Percentiles rank a stretch among this genome's conserved stretches.
Evolutionary conservation across 78 protist genomes (phyloP).

Genomic region (Dictyostelium firmibasis): DNA sequence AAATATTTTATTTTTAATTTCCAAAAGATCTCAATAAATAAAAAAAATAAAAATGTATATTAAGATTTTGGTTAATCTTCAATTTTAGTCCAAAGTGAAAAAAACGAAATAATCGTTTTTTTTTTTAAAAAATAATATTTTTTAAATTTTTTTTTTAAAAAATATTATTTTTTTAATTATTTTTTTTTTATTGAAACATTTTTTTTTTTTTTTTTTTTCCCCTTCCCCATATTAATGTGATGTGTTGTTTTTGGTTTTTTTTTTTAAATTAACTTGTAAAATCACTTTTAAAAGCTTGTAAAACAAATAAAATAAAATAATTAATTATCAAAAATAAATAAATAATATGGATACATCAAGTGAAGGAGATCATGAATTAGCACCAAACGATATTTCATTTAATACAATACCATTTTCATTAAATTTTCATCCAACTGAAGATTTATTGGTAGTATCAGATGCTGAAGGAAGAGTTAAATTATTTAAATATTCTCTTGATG

Average conservation of each 20-base stretch:
- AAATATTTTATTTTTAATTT: too few relatives aligned
- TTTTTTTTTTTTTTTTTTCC: not conserved
- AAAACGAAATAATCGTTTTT: not conserved
- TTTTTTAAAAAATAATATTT: not conserved
- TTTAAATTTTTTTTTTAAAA: not conserved
- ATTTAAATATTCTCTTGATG: conserved; percentile 46
- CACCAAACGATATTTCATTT: conserved; percentile 71
- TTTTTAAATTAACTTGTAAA: not conserved
- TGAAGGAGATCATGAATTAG: conserved; percentile 29
- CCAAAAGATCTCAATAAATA: too few relatives aligned
- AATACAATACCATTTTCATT: conserved; percentile 43
- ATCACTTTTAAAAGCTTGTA: not conserved
- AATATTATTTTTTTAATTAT: not conserved
- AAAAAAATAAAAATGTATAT: too few relatives aligned
- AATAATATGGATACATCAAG: conserved; percentile 18
- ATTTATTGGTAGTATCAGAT: conserved; percentile 60
- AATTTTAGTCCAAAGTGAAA: not conserved
- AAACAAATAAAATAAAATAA: not conserved
- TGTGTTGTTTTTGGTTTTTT: not conserved
- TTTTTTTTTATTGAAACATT: not conserved
- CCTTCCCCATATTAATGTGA: not conserved
- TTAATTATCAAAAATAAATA: not conserved
- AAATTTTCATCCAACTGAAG: conserved; percentile 76
- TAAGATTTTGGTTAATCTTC: too few relatives aligned
- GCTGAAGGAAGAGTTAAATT: conserved; percentile 69